phyloP scores from a whole-genome alignment of 305 asterid genomes.

The Solanum hybrid region DNA sequence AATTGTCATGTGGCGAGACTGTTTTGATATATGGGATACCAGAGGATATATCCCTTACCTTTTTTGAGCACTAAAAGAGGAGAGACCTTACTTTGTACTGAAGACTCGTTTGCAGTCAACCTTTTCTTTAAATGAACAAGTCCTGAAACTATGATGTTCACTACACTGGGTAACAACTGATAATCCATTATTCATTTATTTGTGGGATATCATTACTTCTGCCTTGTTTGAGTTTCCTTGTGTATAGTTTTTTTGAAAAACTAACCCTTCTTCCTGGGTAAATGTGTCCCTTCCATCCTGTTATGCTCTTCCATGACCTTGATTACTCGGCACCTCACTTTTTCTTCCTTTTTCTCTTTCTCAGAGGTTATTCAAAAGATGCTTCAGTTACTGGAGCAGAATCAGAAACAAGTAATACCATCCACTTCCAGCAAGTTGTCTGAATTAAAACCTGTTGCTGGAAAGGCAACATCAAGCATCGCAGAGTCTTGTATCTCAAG shows the following conservation, averaged over 20 bases:
- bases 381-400: constrained; percentile 31
- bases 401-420: constrained; percentile 19
- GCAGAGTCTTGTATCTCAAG: constrained; percentile 23
- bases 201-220: background rate
- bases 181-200: background rate
- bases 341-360: background rate
- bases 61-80: background rate
- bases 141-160: background rate
- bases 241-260: background rate
- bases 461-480: constrained; percentile 20
- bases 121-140: background rate
- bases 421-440: constrained; percentile 8
- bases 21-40: background rate
- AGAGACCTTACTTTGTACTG: background rate
- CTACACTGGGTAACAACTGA: background rate
- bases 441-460: constrained; percentile 6
- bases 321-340: background rate
- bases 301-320: background rate
- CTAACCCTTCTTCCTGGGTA: background rate
- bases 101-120: background rate
- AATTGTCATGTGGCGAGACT: background rate
- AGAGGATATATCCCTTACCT: background rate
- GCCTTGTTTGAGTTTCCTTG: background rate
- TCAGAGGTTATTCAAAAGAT: constrained; percentile 45
- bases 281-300: background rate